These are phyloP conservation scores for Collybia mongolica DNA, from an alignment of 768 basidiomycete species.

Conservation along the genomic window DNA sequence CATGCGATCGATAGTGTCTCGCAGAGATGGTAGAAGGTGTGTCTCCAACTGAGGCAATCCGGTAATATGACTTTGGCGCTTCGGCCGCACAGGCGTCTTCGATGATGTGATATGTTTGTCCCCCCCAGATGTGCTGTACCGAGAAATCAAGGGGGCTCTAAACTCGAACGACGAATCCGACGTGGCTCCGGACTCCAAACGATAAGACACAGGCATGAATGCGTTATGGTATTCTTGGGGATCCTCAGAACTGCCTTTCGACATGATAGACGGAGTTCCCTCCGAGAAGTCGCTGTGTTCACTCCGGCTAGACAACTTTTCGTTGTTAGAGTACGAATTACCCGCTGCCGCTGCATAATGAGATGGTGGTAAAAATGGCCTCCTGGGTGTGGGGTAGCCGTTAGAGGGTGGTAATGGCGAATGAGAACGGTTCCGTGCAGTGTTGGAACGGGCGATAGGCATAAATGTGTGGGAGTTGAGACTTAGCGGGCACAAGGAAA, in stretches of 20 bases:
- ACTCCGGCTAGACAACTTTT: slow-evolving; percentile 9
- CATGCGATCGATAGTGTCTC: slow-evolving; percentile 76
- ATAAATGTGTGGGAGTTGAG: slow-evolving; percentile 4
- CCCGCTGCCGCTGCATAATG: slow-evolving; percentile 57
- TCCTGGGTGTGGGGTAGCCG: slow-evolving; percentile 24
- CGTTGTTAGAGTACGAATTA: slow-evolving; percentile 8
- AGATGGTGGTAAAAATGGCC: slow-evolving; percentile 50
- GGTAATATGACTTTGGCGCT: slow-evolving; percentile 41
- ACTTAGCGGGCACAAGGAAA: no score
- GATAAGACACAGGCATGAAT: slow-evolving; percentile 21
- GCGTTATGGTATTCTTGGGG: slow-evolving; percentile 9
- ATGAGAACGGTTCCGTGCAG: slow-evolving; percentile 34
- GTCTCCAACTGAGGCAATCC: slow-evolving; percentile 63
- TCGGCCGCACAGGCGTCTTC: slow-evolving; percentile 15
- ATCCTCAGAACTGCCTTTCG: slow-evolving; percentile 1
- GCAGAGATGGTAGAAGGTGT: slow-evolving; percentile 65
- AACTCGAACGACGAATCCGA: slow-evolving; percentile 33
- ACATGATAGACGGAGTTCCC: neutral
- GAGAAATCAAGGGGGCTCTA: slow-evolving; percentile 13
- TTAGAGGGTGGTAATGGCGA: slow-evolving; percentile 33
- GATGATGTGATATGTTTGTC: slow-evolving; percentile 12
- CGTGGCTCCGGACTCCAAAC: slow-evolving; percentile 16
- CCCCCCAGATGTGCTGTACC: neutral
- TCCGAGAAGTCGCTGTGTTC: slow-evolving; percentile 5
- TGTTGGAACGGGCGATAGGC: slow-evolving; percentile 21